Conservation (phyloP, 495 filamentous ascomycete genomes). For the Hypoxylon cercidicola region DNA sequence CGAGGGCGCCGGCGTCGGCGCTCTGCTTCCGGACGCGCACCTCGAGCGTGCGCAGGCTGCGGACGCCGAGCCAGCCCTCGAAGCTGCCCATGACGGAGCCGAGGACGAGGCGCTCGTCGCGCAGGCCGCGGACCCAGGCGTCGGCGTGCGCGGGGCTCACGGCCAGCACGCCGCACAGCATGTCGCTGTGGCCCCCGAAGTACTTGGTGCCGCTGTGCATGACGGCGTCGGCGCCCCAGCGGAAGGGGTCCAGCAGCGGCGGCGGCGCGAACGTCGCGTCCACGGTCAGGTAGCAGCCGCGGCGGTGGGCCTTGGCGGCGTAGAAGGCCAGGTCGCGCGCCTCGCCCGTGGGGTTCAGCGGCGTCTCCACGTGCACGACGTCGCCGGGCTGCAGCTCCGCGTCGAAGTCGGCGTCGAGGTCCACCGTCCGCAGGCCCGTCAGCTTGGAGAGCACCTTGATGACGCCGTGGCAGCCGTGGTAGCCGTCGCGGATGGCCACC, state of each 20-base stretch:
- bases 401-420: conserved; percentile 61
- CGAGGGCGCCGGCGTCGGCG: conserved; percentile 71
- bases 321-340: conserved; percentile 75
- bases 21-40: conserved; percentile 81
- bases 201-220: conserved; percentile 97
- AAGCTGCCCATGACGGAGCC: conserved; percentile 89
- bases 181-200: conserved; percentile 90
- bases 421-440: conserved; percentile 72
- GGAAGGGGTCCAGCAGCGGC: conserved; percentile 85
- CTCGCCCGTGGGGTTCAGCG: conserved; percentile 86
- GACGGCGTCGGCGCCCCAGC: conserved; percentile 79
- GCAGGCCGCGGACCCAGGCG: conserved; percentile 67
- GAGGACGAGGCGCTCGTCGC: conserved; percentile 73
- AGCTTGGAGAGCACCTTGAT: conserved; percentile 75
- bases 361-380: conserved; percentile 90
- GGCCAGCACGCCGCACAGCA: conserved; percentile 86
- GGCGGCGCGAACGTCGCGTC: conserved; percentile 96
- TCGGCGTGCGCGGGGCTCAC: conserved; percentile 66
- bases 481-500: conserved; percentile 82
- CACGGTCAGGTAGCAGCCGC: conserved; percentile 81
- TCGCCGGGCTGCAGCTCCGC: conserved; percentile 73
- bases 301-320: conserved; percentile 74
- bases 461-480: conserved; percentile 93
- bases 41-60: conserved; percentile 87
- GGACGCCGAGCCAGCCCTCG: conserved; percentile 90